Evolutionary conservation across 805 yeast species (phyloP).

Genomic region (Torulaspora indica): DNA sequence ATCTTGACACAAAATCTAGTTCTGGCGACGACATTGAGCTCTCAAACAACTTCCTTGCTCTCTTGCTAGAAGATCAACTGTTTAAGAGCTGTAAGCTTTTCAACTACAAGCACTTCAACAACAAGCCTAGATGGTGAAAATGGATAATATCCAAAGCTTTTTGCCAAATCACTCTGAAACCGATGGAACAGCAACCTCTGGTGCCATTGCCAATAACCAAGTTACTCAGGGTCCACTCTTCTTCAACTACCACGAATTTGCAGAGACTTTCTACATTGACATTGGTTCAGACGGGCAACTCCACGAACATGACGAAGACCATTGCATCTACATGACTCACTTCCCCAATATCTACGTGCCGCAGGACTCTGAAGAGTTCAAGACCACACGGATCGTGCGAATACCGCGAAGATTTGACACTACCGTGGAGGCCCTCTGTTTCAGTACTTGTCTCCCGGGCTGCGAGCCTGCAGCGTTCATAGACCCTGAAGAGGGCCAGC

Average conservation of each 20-base stretch:
- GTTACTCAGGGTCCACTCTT: slow-evolving; percentile 35
- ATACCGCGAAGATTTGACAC: slow-evolving; percentile 51
- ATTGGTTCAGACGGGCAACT: slow-evolving; percentile 11
- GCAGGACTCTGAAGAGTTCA: slow-evolving; percentile 29
- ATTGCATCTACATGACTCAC: slow-evolving; percentile 52
- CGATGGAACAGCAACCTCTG: slow-evolving; percentile 11
- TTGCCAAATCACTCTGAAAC: slow-evolving; percentile 17
- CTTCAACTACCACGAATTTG: slow-evolving; percentile 66
- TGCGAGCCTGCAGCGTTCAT: slow-evolving; percentile 57
- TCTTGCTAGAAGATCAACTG: neutral
- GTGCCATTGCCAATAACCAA: slow-evolving; percentile 21
- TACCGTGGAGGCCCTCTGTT: slow-evolving; percentile 46
- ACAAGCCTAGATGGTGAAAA: neutral
- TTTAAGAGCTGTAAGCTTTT: neutral
- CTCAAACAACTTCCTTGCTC: neutral
- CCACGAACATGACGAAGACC: slow-evolving; percentile 31
- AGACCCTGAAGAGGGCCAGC: slow-evolving; percentile 8
- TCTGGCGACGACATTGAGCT: slow-evolving; percentile 32
- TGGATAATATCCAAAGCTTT: neutral
- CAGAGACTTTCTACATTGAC: slow-evolving; percentile 36
- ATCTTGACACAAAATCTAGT: slow-evolving; percentile 46
- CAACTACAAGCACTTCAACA: neutral
- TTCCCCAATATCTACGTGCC: slow-evolving; percentile 56
- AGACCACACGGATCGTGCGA: slow-evolving; percentile 54
- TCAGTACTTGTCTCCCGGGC: slow-evolving; percentile 55